Evolutionary conservation across 352 stramenopile genomes (phyloP).

Genomic region (Phytophthora sansomeana): DNA sequence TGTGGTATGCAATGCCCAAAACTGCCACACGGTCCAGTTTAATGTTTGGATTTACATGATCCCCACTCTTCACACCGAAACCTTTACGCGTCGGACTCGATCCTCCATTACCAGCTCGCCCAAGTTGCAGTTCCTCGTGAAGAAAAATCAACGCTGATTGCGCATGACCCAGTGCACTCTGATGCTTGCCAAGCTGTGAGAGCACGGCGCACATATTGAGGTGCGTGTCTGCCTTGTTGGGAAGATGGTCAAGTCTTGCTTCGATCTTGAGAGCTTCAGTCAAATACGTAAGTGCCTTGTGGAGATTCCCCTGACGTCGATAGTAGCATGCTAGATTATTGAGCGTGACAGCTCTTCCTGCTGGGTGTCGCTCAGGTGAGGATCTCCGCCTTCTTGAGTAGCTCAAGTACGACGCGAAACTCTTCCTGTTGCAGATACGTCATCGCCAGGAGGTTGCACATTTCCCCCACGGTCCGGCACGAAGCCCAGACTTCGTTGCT

Average conservation of each 20-base stretch:
- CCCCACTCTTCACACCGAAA: slow-evolving; percentile 25
- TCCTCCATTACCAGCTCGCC: slow-evolving; percentile 7
- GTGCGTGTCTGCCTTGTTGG: slow-evolving; percentile 94
- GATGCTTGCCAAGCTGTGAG: slow-evolving; percentile 92
- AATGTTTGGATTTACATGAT: slow-evolving; percentile 40
- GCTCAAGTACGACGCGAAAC: slow-evolving; percentile 91
- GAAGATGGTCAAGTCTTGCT: slow-evolving; percentile 78
- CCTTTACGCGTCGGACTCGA: slow-evolving; percentile 26
- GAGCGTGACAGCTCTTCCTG: slow-evolving; percentile 90
- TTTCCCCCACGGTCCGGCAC: slow-evolving; percentile 94
- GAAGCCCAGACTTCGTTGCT: slow-evolving; percentile 91
- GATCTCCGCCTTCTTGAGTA: slow-evolving; percentile 96
- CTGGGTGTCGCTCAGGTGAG: slow-evolving; percentile 89
- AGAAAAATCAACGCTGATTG: slow-evolving; percentile 93
- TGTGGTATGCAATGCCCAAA: slow-evolving; percentile 95
- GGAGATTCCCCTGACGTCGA: slow-evolving; percentile 89
- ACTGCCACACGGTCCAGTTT: slow-evolving; percentile 93
- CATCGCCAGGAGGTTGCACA: slow-evolving; percentile 96
- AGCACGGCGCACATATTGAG: slow-evolving; percentile 96
- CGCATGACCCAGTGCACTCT: slow-evolving; percentile 91
- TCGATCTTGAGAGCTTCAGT: slow-evolving; percentile 95
- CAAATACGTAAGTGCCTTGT: slow-evolving; percentile 93
- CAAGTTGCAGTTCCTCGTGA: slow-evolving; percentile 91
- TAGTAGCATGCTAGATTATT: slow-evolving; percentile 97
- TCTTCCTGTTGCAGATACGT: slow-evolving; percentile 96